Conservation (phyloP, 83 land plant genomes). For the Picea engelmannii region DNA sequence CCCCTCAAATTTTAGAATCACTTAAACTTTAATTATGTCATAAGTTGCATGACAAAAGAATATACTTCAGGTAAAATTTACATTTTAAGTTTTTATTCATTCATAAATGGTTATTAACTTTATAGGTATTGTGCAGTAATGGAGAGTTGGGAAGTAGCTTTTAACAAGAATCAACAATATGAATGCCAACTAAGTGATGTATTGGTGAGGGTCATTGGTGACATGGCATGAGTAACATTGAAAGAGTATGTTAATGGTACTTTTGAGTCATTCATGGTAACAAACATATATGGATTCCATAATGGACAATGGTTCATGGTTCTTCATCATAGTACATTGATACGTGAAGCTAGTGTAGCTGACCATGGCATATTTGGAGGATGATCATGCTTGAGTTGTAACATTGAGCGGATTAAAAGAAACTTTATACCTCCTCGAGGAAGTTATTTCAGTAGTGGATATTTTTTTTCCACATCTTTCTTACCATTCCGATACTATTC, state of each 20-base stretch:
- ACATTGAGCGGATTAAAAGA: background rate
- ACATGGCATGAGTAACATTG: slow-evolving; percentile 83
- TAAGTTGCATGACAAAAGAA: background rate
- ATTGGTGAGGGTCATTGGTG: slow-evolving; percentile 53
- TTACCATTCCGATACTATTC: background rate
- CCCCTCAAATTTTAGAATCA: too few relatives aligned
- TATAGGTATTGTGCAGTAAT: slow-evolving; percentile 75
- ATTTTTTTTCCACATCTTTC: background rate
- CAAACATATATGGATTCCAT: slow-evolving; percentile 74
- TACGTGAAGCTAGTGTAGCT: slow-evolving; percentile 20
- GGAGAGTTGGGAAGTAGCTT: slow-evolving; percentile 67
- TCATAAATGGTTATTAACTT: background rate
- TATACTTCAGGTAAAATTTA: background rate
- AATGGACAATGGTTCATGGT: slow-evolving; percentile 80
- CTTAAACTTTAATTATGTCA: background rate
- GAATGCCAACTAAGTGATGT: slow-evolving; percentile 65
- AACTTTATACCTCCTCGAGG: background rate
- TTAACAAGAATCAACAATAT: slow-evolving; percentile 51
- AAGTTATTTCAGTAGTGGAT: background rate
- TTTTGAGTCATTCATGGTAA: slow-evolving; percentile 49
- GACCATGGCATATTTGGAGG: slow-evolving; percentile 18
- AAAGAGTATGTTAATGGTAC: slow-evolving; percentile 62
- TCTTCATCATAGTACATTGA: slow-evolving; percentile 72
- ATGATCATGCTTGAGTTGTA: background rate
- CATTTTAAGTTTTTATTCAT: slow-evolving; percentile 1